These are phyloP conservation scores for Aspergillus quadricinctus DNA, from an alignment of 2,329 filamentous ascomycete species.

Conservation along the genomic window DNA sequence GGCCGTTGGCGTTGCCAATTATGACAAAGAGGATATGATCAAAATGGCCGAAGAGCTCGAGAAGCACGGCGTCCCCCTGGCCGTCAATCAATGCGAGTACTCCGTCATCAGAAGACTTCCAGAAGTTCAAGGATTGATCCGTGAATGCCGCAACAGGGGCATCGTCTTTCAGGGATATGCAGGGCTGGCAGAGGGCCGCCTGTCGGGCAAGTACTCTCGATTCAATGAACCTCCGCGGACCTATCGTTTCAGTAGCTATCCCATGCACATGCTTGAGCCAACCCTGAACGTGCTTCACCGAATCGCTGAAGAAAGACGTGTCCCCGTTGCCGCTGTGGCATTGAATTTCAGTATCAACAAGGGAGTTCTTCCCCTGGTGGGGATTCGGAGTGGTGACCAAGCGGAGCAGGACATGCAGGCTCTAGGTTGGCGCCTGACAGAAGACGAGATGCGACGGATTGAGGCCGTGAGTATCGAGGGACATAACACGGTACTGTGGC, in stretches of 20 bases:
- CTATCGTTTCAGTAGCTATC: conserved; percentile 40
- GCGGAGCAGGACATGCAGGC: conserved; percentile 37
- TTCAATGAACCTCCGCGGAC: conserved; percentile 35
- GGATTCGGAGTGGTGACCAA: conserved; percentile 40
- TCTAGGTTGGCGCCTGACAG: conserved; percentile 40
- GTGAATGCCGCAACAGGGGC: conserved; percentile 36
- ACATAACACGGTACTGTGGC: conserved; percentile 37
- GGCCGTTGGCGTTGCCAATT: conserved; percentile 44
- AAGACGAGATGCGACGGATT: conserved; percentile 40
- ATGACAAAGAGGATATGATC: conserved; percentile 40
- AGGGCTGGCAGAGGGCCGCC: conserved; percentile 37
- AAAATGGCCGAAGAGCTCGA: conserved; percentile 40
- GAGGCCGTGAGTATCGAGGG: conserved; percentile 41
- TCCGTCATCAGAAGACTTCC: conserved; percentile 40
- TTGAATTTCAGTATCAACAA: conserved; percentile 45
- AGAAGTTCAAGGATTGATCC: conserved; percentile 37
- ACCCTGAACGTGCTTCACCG: conserved; percentile 31
- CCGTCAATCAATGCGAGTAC: conserved; percentile 45
- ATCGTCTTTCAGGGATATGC: conserved; percentile 44
- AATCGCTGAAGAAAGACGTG: conserved; percentile 33
- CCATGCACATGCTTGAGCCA: conserved; percentile 42
- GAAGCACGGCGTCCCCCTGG: conserved; percentile 36
- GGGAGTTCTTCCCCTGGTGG: conserved; percentile 41
- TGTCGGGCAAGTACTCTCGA: conserved; percentile 39
- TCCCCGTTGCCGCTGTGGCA: conserved; percentile 37